Conservation (phyloP, 768 basidiomycete genomes). For the Artomyces pyxidatus region DNA sequence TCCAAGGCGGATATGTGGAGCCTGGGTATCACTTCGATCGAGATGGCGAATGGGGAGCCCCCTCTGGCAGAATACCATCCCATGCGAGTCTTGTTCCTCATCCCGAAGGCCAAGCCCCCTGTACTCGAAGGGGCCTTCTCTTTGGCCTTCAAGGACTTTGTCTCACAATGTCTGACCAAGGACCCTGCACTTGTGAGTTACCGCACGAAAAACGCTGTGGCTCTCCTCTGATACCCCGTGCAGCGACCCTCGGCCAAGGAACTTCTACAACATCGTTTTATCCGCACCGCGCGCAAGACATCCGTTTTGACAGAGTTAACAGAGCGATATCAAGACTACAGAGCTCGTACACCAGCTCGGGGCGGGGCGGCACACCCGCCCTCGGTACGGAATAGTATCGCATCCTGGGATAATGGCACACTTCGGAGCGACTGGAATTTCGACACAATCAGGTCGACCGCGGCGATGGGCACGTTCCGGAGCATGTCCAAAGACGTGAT, state of each 20-base stretch:
- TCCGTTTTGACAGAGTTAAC: slow-evolving; percentile 80
- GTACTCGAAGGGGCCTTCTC: slow-evolving; percentile 83
- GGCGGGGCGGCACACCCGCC: slow-evolving; percentile 43
- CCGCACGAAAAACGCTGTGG: neutral
- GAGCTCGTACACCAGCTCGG: slow-evolving; percentile 49
- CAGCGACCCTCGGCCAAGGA: slow-evolving; percentile 90
- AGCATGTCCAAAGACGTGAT: slow-evolving; percentile 64
- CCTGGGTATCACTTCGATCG: slow-evolving; percentile 94
- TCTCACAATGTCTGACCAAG: slow-evolving; percentile 85
- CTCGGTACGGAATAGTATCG: slow-evolving; percentile 45
- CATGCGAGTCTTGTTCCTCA: slow-evolving; percentile 96
- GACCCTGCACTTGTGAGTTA: slow-evolving; percentile 66
- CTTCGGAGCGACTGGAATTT: slow-evolving; percentile 95
- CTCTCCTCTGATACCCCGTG: slow-evolving; percentile 8
- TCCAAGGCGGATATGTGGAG: slow-evolving; percentile 97
- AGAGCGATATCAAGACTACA: slow-evolving; percentile 78
- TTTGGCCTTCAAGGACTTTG: slow-evolving; percentile 86
- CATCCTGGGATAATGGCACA: slow-evolving; percentile 62
- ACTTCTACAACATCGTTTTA: slow-evolving; percentile 89
- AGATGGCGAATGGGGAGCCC: slow-evolving; percentile 96
- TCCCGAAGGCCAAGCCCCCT: slow-evolving; percentile 94
- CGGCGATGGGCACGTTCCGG: slow-evolving; percentile 72
- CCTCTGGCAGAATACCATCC: slow-evolving; percentile 96
- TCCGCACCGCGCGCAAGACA: slow-evolving; percentile 76
- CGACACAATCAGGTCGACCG: slow-evolving; percentile 68